These are phyloP conservation scores for Nemania serpens DNA, from an alignment of 2,329 filamentous ascomycete genomes.

Conservation along the genomic window DNA sequence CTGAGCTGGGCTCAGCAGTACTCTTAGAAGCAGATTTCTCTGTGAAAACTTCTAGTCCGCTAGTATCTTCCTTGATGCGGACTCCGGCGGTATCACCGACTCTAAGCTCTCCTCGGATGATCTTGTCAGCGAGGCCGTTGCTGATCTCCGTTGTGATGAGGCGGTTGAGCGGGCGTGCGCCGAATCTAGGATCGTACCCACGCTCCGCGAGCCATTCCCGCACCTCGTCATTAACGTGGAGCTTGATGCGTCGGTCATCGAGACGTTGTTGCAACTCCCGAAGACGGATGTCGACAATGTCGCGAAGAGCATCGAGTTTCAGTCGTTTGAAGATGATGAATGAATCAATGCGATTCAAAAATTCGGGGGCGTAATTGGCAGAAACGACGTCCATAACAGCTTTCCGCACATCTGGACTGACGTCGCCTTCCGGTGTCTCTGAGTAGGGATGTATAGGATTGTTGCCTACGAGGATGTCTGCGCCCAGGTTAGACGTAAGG, in stretches of 20 bases:
- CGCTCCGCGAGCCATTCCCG: constrained; percentile 86
- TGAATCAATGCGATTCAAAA: constrained; percentile 94
- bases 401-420: constrained; percentile 73
- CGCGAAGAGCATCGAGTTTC: constrained; percentile 75
- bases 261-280: constrained; percentile 81
- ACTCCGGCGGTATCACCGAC: constrained; percentile 76
- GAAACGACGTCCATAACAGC: constrained; percentile 90
- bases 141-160: constrained; percentile 89
- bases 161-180: constrained; percentile 87
- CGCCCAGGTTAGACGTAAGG: constrained; percentile 92
- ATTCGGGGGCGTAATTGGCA: constrained; percentile 80
- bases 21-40: constrained; percentile 10
- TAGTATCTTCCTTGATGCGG: constrained; percentile 64
- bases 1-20: background rate
- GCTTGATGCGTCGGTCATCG: constrained; percentile 80
- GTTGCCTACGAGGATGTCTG: constrained; percentile 83
- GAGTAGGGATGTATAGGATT: constrained; percentile 68
- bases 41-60: constrained; percentile 57
- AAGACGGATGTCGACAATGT: constrained; percentile 92
- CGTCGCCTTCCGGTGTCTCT: constrained; percentile 66
- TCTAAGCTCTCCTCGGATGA: constrained; percentile 83
- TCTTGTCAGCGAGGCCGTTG: constrained; percentile 86
- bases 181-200: constrained; percentile 90
- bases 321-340: constrained; percentile 96
- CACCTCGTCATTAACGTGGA: constrained; percentile 72